Conservation (phyloP, 2,329 filamentous ascomycete species). For the Penicillium sp. region DNA sequence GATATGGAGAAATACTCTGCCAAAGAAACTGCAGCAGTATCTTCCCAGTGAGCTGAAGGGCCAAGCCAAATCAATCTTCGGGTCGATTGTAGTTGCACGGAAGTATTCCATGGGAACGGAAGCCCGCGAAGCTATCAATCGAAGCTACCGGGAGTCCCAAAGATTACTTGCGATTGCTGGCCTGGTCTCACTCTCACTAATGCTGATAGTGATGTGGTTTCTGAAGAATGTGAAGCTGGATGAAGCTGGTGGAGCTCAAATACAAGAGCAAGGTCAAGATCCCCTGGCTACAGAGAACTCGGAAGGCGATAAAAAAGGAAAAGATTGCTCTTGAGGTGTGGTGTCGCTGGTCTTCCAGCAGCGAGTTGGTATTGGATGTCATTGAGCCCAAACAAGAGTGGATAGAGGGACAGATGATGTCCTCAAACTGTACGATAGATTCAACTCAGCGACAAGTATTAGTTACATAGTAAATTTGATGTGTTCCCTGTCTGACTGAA, state of each 20-base stretch:
- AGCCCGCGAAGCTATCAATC: slow-evolving; percentile 20
- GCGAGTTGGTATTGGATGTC: too few relatives aligned
- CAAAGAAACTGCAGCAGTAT: slow-evolving; percentile 16
- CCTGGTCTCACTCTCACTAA: slow-evolving; percentile 15
- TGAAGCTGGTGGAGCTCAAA: slow-evolving; percentile 2
- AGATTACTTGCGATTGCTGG: slow-evolving; percentile 21
- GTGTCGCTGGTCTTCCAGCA: background rate
- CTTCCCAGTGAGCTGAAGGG: slow-evolving; percentile 20
- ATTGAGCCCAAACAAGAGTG: too few relatives aligned
- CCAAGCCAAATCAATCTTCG: slow-evolving; percentile 22
- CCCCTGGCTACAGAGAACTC: background rate
- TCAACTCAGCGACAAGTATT: too few relatives aligned
- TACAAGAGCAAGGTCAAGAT: background rate
- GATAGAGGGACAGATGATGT: too few relatives aligned
- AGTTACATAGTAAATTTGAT: background rate
- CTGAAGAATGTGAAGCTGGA: slow-evolving; percentile 22
- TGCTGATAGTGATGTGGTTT: slow-evolving; percentile 26
- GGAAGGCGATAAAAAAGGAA: background rate
- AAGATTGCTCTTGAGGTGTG: background rate
- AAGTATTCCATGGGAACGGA: slow-evolving; percentile 15
- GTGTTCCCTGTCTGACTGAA: too few relatives aligned
- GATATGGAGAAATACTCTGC: slow-evolving; percentile 37
- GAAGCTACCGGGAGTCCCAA: slow-evolving; percentile 24
- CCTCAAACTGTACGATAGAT: too few relatives aligned
- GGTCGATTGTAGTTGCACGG: slow-evolving; percentile 21